A percentile compares a stretch with the other conserved stretches of the same genome.
Evolutionary conservation across 2,329 filamentous ascomycete species (phyloP).

Genomic region (Colletotrichum viniferum): DNA sequence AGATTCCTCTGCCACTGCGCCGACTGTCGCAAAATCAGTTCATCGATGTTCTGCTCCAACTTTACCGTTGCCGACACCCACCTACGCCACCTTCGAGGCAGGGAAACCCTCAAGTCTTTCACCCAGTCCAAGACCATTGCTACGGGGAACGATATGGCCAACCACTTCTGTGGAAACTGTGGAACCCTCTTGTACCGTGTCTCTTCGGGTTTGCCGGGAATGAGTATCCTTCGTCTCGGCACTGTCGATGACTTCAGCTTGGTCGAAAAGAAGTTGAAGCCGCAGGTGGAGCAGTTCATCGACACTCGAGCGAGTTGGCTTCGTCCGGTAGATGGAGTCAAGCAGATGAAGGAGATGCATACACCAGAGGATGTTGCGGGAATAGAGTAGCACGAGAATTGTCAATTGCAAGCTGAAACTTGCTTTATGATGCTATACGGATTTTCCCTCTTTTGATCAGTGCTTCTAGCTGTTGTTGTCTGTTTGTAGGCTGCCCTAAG

Average conservation of each 20-base stretch:
- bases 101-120: slow-evolving; percentile 52
- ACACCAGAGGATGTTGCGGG: neutral
- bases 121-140: slow-evolving; percentile 51
- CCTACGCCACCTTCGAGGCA: slow-evolving; percentile 54
- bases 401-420: neutral
- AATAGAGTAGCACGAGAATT: neutral
- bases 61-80: slow-evolving; percentile 52
- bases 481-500: neutral
- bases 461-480: neutral
- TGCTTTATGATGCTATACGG: neutral
- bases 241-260: slow-evolving; percentile 66
- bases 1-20: slow-evolving; percentile 64
- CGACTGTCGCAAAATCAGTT: slow-evolving; percentile 67
- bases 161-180: slow-evolving; percentile 64
- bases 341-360: slow-evolving; percentile 24
- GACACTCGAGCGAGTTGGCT: slow-evolving; percentile 59
- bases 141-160: slow-evolving; percentile 58
- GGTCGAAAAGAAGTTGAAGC: slow-evolving; percentile 60
- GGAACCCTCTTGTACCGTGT: slow-evolving; percentile 65
- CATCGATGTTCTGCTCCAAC: slow-evolving; percentile 66
- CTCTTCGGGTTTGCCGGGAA: slow-evolving; percentile 45
- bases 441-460: neutral
- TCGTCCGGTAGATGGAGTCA: slow-evolving; percentile 34
- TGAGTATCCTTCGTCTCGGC: slow-evolving; percentile 58
- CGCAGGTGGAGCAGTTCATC: slow-evolving; percentile 55